A percentile compares a stretch with the other conserved stretches of the same genome.
These are phyloP conservation scores for Melastoma malabathricum DNA, from an alignment of 345 rosid genomes.

Conservation along the genomic window DNA sequence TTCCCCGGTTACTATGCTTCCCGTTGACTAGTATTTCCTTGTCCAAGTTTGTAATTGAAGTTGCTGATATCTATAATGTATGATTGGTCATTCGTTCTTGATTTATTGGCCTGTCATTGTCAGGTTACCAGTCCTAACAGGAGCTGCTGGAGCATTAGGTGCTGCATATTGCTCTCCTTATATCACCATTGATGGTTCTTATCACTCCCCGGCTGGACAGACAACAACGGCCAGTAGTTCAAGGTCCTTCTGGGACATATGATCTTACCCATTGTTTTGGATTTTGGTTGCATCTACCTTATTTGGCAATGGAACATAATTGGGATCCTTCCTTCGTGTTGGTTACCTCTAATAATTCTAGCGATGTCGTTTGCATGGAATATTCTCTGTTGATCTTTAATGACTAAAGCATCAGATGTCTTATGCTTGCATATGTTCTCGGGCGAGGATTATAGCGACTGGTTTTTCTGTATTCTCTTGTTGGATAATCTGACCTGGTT, in stretches of 20 bases:
- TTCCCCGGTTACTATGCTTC: no score
- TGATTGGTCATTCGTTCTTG: no score
- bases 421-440: background rate
- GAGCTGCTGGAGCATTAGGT: conserved; percentile 74
- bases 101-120: background rate
- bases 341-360: no score
- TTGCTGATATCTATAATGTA: background rate
- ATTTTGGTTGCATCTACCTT: no score
- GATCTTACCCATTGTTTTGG: no score
- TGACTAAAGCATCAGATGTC: background rate
- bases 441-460: background rate
- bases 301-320: no score
- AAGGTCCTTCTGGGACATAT: conserved; percentile 22
- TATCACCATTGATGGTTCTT: conserved; percentile 55
- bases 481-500: conserved; percentile 7
- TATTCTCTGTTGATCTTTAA: no score
- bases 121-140: conserved; percentile 83
- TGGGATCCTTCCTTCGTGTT: no score
- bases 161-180: conserved; percentile 66
- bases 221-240: conserved; percentile 41
- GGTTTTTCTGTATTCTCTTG: background rate
- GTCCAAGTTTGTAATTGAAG: no score
- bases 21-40: no score
- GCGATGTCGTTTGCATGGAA: no score
- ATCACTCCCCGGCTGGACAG: conserved; percentile 42